Conservation (phyloP, 225 moss, liverwort and hornwort species). For the Pleurozium schreberi region DNA sequence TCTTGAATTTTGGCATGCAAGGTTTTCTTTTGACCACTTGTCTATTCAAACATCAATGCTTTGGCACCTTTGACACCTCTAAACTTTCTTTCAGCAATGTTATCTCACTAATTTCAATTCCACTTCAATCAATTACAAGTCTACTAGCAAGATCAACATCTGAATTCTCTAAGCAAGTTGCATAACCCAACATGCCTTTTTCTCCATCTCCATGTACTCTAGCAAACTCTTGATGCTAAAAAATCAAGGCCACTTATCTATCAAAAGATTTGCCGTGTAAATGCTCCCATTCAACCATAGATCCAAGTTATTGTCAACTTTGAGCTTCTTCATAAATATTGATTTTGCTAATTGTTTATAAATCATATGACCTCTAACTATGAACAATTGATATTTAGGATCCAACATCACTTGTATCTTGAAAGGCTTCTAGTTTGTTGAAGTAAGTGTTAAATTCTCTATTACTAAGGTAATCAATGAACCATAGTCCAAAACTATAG, state of each 20-base stretch:
- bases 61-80: background rate
- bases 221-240: background rate
- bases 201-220: background rate
- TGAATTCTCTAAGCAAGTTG: background rate
- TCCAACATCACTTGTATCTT: background rate
- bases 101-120: background rate
- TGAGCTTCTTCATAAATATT: accelerated
- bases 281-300: background rate
- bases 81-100: background rate
- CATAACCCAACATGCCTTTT: background rate
- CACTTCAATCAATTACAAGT: background rate
- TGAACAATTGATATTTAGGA: background rate
- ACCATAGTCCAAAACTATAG: background rate
- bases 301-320: background rate
- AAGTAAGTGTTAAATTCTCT: background rate
- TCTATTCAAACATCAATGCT: background rate
- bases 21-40: background rate
- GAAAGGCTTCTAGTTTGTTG: background rate
- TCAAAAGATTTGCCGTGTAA: background rate
- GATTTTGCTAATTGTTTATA: background rate
- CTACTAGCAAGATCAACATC: background rate
- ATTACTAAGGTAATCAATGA: background rate
- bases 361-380: background rate
- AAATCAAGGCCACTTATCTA: background rate
- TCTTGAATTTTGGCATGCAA: background rate